Conservation (phyloP, 345 rosid species). For the Punica granatum region DNA sequence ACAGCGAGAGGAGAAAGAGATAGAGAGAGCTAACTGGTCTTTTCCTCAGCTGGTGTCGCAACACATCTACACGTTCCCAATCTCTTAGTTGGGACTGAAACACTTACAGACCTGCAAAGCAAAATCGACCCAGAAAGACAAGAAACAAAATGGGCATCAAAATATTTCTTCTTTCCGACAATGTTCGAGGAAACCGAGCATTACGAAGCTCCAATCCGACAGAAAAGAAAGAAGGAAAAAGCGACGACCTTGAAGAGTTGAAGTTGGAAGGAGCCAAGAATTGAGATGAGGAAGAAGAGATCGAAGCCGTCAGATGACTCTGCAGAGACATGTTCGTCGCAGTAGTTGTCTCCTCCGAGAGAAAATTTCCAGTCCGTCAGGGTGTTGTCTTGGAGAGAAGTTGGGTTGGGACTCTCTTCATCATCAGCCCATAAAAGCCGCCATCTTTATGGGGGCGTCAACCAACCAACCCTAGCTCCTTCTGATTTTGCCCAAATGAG, state of each 20-base stretch:
- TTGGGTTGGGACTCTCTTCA: not conserved
- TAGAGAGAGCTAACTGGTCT: conserved; percentile 21
- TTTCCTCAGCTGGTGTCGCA: conserved; percentile 35
- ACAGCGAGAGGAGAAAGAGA: not conserved
- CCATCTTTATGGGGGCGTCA: not conserved
- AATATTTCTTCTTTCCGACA: not conserved
- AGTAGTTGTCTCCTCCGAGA: not conserved
- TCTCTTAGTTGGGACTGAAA: conserved; percentile 22
- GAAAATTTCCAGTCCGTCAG: not conserved
- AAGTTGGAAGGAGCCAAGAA: conserved; percentile 25
- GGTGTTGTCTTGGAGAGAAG: not conserved
- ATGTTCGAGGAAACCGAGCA: too few relatives aligned
- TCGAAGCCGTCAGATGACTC: conserved; percentile 27
- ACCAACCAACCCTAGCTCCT: not conserved
- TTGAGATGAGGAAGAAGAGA: conserved; percentile 43
- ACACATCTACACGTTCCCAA: conserved; percentile 27
- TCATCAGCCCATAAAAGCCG: not conserved
- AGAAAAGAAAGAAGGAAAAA: not conserved
- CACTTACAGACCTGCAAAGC: conserved; percentile 23
- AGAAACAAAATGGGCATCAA: not conserved
- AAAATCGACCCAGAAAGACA: not conserved
- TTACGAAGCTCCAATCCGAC: not conserved
- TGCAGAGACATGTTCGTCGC: conserved; percentile 25
- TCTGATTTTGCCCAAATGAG: too few relatives aligned
- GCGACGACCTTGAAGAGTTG: conserved; percentile 23